These are phyloP conservation scores for Nitzschia sp. DNA, from an alignment of 108 stramenopile species.

Conservation along the genomic window DNA sequence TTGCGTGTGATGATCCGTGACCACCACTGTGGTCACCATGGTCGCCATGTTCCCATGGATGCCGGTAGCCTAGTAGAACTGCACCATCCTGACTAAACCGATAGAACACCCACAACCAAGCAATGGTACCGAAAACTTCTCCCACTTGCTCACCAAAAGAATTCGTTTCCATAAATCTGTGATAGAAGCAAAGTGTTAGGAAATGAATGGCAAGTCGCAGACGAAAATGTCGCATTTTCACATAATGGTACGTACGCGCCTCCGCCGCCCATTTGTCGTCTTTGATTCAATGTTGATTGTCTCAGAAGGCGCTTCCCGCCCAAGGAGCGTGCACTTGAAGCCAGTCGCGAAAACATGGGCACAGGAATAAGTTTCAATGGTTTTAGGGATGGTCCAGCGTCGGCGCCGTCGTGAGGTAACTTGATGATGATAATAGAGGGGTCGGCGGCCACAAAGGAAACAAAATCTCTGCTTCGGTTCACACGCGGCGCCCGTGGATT, in stretches of 20 bases:
- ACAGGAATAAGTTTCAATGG: background rate
- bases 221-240: background rate
- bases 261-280: constrained; percentile 32
- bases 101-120: constrained; percentile 88
- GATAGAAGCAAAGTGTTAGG: background rate
- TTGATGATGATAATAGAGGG: too few relatives aligned
- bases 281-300: background rate
- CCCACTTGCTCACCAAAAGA: constrained; percentile 39
- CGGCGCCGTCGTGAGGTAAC: too few relatives aligned
- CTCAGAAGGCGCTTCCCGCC: constrained; percentile 12
- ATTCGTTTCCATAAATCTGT: constrained; percentile 43
- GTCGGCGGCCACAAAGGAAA: too few relatives aligned
- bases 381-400: too few relatives aligned
- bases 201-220: background rate
- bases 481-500: too few relatives aligned
- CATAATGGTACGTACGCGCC: constrained; percentile 31
- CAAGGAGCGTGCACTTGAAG: background rate
- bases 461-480: too few relatives aligned
- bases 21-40: constrained; percentile 16
- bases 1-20: constrained; percentile 6
- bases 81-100: constrained; percentile 71
- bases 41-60: constrained; percentile 84
- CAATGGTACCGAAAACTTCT: constrained; percentile 73
- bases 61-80: constrained; percentile 72
- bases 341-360: background rate